Conservation (phyloP, 2,329 filamentous ascomycete genomes). For the Exserohilum turcica region DNA sequence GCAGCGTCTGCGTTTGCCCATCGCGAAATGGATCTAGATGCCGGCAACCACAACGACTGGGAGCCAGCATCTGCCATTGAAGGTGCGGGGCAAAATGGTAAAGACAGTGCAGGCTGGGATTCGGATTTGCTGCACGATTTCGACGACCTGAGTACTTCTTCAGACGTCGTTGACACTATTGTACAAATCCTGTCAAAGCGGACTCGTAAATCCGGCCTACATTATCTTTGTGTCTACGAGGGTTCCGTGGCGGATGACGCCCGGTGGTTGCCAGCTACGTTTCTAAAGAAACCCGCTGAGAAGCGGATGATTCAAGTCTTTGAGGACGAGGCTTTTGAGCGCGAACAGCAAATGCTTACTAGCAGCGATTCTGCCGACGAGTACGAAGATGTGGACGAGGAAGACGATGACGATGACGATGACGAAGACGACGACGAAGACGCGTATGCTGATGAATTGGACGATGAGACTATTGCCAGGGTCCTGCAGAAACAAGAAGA, state of each 20-base stretch:
- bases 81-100: conserved; percentile 13
- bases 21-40: conserved; percentile 43
- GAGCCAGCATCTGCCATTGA: conserved; percentile 25
- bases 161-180: conserved; percentile 52
- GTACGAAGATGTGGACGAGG: conserved; percentile 31
- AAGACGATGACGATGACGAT: conserved; percentile 44
- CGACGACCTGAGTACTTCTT: conserved; percentile 57
- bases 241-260: conserved; percentile 54
- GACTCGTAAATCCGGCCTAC: conserved; percentile 51
- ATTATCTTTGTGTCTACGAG: conserved; percentile 59
- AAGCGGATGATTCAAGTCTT: conserved; percentile 36
- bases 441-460: conserved; percentile 44
- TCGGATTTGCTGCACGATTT: conserved; percentile 54
- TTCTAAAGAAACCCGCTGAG: conserved; percentile 31
- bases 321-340: conserved; percentile 26
- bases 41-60: conserved; percentile 42
- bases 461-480: conserved; percentile 67
- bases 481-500: conserved; percentile 67
- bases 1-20: conserved; percentile 34
- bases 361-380: conserved; percentile 23
- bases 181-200: conserved; percentile 54
- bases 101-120: conserved; percentile 48
- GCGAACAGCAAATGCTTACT: conserved; percentile 25
- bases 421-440: not conserved
- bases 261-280: conserved; percentile 53